phyloP scores from a whole-genome alignment of 768 basidiomycete species.

The Thelephora ganbajun region DNA sequence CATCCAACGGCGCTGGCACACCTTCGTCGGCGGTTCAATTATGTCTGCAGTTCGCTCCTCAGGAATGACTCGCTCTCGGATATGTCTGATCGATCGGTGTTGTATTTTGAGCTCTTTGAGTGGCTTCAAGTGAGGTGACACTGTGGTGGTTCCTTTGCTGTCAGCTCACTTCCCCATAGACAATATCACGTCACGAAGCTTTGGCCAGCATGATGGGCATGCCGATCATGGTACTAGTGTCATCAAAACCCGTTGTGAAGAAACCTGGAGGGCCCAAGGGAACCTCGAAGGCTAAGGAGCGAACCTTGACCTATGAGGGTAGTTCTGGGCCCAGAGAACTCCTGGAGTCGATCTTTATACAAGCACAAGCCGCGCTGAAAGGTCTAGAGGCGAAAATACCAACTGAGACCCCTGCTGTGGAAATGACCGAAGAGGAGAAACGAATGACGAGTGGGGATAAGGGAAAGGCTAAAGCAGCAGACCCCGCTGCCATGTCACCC shows the following conservation, averaged over 20 bases:
- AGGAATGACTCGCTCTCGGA: constrained; percentile 88
- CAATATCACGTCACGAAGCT: constrained; percentile 86
- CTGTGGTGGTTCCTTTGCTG: background rate
- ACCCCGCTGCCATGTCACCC: constrained; percentile 33
- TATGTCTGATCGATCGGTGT: constrained; percentile 75
- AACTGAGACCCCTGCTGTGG: constrained; percentile 25
- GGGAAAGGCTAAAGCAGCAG: constrained; percentile 50
- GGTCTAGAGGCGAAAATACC: constrained; percentile 58
- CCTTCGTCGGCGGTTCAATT: constrained; percentile 82
- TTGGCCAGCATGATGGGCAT: constrained; percentile 93
- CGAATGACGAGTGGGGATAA: constrained; percentile 60
- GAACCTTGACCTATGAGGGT: constrained; percentile 81
- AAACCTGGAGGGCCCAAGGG: constrained; percentile 32
- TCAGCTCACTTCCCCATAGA: constrained; percentile 31
- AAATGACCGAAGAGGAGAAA: constrained; percentile 81
- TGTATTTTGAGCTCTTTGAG: constrained; percentile 83
- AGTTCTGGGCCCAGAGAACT: constrained; percentile 84
- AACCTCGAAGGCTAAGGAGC: constrained; percentile 51
- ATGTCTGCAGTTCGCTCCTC: constrained; percentile 71
- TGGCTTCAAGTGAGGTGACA: constrained; percentile 67
- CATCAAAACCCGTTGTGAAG: constrained; percentile 48
- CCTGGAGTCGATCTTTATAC: constrained; percentile 82
- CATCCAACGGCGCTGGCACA: constrained; percentile 88
- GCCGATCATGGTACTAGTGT: constrained; percentile 82
- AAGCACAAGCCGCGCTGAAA: constrained; percentile 85